Evolutionary conservation across 106 monocot genomes (phyloP), one percentile per base, ranked within the genome.

Genomic region (Dioscorea zingiberensis): DNA sequence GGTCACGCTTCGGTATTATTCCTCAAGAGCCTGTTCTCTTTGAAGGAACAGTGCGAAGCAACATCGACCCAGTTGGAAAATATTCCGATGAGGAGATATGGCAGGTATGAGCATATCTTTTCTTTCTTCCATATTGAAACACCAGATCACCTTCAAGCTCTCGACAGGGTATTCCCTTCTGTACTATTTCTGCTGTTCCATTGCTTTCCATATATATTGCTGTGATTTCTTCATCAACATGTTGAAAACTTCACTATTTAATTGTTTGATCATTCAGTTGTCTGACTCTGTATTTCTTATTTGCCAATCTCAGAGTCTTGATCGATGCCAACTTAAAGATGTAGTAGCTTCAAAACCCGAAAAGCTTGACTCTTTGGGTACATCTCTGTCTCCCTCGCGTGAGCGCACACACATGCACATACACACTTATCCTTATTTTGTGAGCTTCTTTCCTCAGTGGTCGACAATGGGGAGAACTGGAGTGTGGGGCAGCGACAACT

Each of bases 21-120:
- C 93, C 93, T 48, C 93, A 93, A 59, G 93, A 93, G 11, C 93
- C 93, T 19, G 79, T 79, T 64, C 78, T 93, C 10, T 93, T 93
- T 63, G 84, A 85, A 72, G 93, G 93, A 58, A 87, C 93, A 26
- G 78, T 93, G 8, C 57, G 93, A 54, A 84, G 81, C 77, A 93
- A 93, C 63, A 74, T 93, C 48, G 93, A 93, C 44, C 93, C 93
- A 17, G 71, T 76, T 44, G 75, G 65, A 25, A 65, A 77, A 23
- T 81, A 87, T 62, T 69, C 82, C 12, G 92, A 92, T 67, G 78
- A 82, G 27, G 80, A 85, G 58, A 92, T 92, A 61, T 92, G 92
- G 92, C 53, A 78, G 87, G 91, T 87, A 72, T 38, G 38, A 38
- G 10, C 38, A 38, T 38, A 8, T 38, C 10, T 38, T 38, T 38